phyloP scores from a whole-genome alignment of 164 flowering plant genomes.

The Cinnamomum micranthum region DNA sequence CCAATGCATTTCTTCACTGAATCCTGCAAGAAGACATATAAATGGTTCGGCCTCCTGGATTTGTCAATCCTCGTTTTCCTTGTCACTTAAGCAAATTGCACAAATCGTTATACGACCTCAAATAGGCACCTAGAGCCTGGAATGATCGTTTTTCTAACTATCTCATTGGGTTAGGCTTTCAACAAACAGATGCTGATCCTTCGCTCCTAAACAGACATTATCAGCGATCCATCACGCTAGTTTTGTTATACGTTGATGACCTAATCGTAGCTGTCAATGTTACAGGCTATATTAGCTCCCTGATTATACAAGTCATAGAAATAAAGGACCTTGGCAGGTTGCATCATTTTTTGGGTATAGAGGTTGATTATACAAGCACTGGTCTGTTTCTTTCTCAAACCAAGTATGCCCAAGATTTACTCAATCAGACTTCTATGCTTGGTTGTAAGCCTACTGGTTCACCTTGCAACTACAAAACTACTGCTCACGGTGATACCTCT shows the following conservation, averaged over 20 bases:
- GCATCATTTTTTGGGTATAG: neutral
- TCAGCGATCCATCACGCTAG: no score
- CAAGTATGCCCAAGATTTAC: neutral
- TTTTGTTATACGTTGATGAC: neutral
- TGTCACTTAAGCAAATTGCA: neutral
- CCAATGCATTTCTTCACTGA: neutral
- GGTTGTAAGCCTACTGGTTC: neutral
- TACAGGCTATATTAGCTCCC: neutral
- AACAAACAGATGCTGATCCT: neutral
- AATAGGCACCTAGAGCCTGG: neutral
- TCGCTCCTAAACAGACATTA: neutral
- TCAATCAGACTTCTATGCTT: neutral
- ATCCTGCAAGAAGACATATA: neutral
- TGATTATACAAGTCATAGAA: neutral
- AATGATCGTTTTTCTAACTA: neutral
- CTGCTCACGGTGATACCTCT: no score
- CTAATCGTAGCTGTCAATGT: neutral
- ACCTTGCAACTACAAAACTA: no score
- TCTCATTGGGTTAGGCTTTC: neutral
- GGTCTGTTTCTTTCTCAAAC: neutral
- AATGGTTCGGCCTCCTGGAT: neutral
- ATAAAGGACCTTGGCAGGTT: neutral
- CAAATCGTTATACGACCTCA: neutral
- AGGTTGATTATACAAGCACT: neutral
- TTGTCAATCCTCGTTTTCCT: neutral